These are phyloP conservation scores for Violaceomyces palustris DNA, from an alignment of 1,284 basidiomycete genomes.

Conservation along the genomic window DNA sequence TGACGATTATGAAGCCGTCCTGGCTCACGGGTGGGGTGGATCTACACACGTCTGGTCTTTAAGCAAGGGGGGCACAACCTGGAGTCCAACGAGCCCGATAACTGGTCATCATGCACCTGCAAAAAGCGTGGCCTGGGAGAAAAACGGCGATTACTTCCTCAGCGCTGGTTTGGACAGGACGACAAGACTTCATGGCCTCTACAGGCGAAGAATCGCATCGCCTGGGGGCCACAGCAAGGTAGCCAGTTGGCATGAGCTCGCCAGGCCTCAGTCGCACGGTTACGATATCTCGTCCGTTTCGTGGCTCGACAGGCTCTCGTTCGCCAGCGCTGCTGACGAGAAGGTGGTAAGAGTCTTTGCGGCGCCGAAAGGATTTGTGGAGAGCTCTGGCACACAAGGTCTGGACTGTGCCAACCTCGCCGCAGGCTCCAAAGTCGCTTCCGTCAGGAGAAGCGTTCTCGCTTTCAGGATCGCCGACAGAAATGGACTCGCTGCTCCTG, in stretches of 20 bases:
- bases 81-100: too few relatives aligned
- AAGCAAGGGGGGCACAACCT: too few relatives aligned
- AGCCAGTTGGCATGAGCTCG: constrained; percentile 51
- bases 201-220: constrained; percentile 23
- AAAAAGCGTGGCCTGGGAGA: too few relatives aligned
- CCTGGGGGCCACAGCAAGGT: too few relatives aligned
- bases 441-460: constrained; percentile 14
- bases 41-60: constrained; percentile 40
- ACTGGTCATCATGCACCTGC: constrained; percentile 44
- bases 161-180: constrained; percentile 44
- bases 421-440: constrained; percentile 4
- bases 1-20: constrained; percentile 12
- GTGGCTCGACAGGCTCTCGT: constrained; percentile 44
- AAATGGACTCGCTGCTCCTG: too few relatives aligned
- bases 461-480: too few relatives aligned
- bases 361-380: constrained; percentile 43
- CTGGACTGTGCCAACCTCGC: constrained; percentile 19
- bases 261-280: constrained; percentile 50
- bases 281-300: constrained; percentile 42
- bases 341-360: constrained; percentile 50
- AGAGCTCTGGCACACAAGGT: constrained; percentile 19
- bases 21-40: constrained; percentile 48
- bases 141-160: constrained; percentile 41
- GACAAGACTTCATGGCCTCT: constrained; percentile 45
- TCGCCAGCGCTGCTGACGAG: constrained; percentile 50